These are phyloP conservation scores for Peronospora belbahrii DNA, from an alignment of 352 stramenopile genomes.

Conservation along the genomic window DNA sequence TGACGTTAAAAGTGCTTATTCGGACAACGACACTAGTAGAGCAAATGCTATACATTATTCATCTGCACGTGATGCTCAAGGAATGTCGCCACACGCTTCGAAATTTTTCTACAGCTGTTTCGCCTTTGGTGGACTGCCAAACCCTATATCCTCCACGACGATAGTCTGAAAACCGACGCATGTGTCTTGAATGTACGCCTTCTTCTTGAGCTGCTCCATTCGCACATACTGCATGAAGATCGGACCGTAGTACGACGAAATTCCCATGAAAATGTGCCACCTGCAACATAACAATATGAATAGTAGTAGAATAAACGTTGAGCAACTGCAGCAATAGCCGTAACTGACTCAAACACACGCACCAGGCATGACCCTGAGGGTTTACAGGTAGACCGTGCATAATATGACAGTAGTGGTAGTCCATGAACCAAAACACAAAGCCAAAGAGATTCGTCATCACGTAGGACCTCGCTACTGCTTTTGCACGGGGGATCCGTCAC, in stretches of 20 bases:
- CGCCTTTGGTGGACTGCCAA: no score
- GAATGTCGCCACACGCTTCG: no score
- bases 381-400: constrained; percentile 57
- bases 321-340: no score
- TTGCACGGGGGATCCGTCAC: constrained; percentile 47
- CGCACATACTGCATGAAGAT: constrained; percentile 86
- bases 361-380: constrained; percentile 74
- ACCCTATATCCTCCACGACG: no score
- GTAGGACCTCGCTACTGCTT: constrained; percentile 53
- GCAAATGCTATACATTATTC: no score
- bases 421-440: constrained; percentile 64
- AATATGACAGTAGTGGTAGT: constrained; percentile 73
- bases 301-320: no score
- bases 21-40: no score
- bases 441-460: constrained; percentile 53
- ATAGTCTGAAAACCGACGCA: constrained; percentile 63
- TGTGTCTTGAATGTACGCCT: constrained; percentile 42
- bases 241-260: constrained; percentile 67
- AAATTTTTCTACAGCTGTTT: no score
- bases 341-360: no score
- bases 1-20: no score
- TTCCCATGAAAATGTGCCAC: constrained; percentile 83
- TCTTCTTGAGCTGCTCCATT: constrained; percentile 65
- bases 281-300: no score
- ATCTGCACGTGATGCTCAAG: no score